phyloP scores from a whole-genome alignment of 768 basidiomycete species.

The Boletus sensibilis region DNA sequence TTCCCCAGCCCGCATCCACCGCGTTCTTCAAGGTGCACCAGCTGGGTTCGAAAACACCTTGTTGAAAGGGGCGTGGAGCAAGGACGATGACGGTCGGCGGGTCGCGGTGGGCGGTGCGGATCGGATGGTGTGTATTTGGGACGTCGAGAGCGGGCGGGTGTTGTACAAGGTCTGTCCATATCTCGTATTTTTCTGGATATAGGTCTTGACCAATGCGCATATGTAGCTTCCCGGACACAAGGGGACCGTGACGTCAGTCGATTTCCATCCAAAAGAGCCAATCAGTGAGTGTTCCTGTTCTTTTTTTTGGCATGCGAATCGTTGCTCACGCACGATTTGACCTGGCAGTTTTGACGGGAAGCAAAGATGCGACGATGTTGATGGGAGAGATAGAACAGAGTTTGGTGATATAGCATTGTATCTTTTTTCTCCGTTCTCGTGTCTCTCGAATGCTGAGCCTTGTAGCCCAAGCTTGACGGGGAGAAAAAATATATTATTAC shows the following conservation, averaged over 20 bases:
- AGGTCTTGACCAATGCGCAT: neutral
- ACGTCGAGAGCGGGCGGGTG: constrained; percentile 72
- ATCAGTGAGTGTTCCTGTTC: constrained; percentile 61
- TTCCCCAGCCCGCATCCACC: constrained; percentile 76
- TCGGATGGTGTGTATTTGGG: constrained; percentile 84
- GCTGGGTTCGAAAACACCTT: constrained; percentile 93
- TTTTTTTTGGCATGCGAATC: neutral
- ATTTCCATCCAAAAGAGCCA: constrained; percentile 95
- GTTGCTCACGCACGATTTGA: constrained; percentile 3
- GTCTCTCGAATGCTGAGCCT: neutral
- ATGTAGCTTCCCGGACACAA: constrained; percentile 89
- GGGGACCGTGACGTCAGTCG: constrained; percentile 92
- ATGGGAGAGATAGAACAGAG: constrained; percentile 86
- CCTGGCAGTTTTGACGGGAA: constrained; percentile 75
- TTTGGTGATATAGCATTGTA: constrained; percentile 38
- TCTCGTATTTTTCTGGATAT: neutral
- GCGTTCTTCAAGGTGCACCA: constrained; percentile 77
- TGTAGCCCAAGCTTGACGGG: neutral
- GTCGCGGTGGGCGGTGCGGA: constrained; percentile 91
- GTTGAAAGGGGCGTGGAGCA: constrained; percentile 85
- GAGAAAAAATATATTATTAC: constrained; percentile 3
- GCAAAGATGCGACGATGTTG: constrained; percentile 91
- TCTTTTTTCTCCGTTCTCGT: neutral
- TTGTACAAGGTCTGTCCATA: constrained; percentile 66
- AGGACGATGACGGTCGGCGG: constrained; percentile 74